A percentile compares a stretch with the other conserved stretches of the same genome.
These are phyloP conservation scores for Drechslerella coelobrocha DNA, from an alignment of 2,329 filamentous ascomycete genomes.

Conservation along the genomic window DNA sequence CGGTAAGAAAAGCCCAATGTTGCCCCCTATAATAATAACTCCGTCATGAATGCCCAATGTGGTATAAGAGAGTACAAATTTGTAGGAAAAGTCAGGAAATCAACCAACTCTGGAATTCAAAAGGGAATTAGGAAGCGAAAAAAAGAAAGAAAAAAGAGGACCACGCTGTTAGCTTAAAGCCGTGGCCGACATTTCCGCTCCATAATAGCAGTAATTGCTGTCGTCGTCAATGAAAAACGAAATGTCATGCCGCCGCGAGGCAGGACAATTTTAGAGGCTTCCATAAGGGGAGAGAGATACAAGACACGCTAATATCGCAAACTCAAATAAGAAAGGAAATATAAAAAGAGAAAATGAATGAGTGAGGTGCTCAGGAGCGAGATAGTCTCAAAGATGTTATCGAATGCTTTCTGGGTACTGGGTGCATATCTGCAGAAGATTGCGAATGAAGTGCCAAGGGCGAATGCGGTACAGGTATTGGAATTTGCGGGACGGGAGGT, in stretches of 20 bases:
- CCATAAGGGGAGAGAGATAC: neutral
- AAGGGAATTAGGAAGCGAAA: neutral
- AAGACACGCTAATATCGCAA: slow-evolving; percentile 49
- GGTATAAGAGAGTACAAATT: slow-evolving; percentile 1
- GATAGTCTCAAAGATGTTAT: slow-evolving; percentile 30
- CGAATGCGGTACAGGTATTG: slow-evolving; percentile 47
- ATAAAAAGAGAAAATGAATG: slow-evolving; percentile 2
- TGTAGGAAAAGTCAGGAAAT: neutral
- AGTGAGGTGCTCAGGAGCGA: slow-evolving; percentile 27
- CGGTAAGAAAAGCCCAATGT: neutral
- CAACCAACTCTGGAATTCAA: neutral
- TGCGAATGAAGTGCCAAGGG: slow-evolving; percentile 48
- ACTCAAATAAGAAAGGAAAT: slow-evolving; percentile 25
- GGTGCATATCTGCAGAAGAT: slow-evolving; percentile 32
- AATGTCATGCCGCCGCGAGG: slow-evolving; percentile 32
- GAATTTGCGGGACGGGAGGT: slow-evolving; percentile 47
- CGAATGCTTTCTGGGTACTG: slow-evolving; percentile 37
- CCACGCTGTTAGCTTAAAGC: slow-evolving; percentile 4
- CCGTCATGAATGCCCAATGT: slow-evolving; percentile 7
- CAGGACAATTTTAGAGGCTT: slow-evolving; percentile 24
- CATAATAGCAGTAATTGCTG: slow-evolving; percentile 9
- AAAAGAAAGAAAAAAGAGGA: neutral
- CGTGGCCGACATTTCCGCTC: slow-evolving; percentile 40
- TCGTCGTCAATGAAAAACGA: slow-evolving; percentile 30
- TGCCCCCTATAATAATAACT: slow-evolving; percentile 5